These are phyloP conservation scores for Jasminum sambac DNA, from an alignment of 257 asterid genomes.

Conservation along the genomic window DNA sequence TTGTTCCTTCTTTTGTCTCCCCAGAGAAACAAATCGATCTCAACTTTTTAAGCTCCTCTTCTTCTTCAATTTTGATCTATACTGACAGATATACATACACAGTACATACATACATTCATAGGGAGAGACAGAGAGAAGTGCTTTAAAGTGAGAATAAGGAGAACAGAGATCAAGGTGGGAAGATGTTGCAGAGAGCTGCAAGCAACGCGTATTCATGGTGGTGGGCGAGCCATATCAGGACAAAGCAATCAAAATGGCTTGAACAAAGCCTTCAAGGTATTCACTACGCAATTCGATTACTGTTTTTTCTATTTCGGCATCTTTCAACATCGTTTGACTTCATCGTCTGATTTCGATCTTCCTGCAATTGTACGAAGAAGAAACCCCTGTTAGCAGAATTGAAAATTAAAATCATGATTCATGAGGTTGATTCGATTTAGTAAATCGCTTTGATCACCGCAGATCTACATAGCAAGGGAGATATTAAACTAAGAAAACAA, in stretches of 20 bases:
- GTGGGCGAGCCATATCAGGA: conserved; percentile 28
- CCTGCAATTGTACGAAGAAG: too few relatives aligned
- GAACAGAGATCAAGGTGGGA: background rate
- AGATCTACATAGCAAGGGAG: too few relatives aligned
- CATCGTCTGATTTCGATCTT: background rate
- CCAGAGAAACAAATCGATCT: background rate
- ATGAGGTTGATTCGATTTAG: too few relatives aligned
- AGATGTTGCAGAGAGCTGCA: conserved; percentile 28
- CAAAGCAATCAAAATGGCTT: conserved; percentile 27
- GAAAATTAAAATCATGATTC: too few relatives aligned
- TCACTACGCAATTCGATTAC: background rate
- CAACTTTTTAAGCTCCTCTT: background rate
- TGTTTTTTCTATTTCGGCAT: background rate
- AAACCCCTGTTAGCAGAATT: too few relatives aligned
- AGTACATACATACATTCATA: background rate
- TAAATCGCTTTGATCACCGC: too few relatives aligned
- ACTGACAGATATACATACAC: background rate
- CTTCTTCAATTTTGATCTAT: background rate
- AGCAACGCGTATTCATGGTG: conserved; percentile 26
- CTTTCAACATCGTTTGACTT: too few relatives aligned
- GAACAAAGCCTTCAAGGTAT: conserved; percentile 25
- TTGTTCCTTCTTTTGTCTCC: background rate
- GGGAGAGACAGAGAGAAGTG: background rate
- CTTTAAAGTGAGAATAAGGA: background rate
- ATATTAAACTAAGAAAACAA: too few relatives aligned